A percentile compares a stretch with the other conserved stretches of the same genome.
These are phyloP conservation scores for Kodamaea sp. DNA, from an alignment of 1,139 yeast genomes.

Conservation along the genomic window DNA sequence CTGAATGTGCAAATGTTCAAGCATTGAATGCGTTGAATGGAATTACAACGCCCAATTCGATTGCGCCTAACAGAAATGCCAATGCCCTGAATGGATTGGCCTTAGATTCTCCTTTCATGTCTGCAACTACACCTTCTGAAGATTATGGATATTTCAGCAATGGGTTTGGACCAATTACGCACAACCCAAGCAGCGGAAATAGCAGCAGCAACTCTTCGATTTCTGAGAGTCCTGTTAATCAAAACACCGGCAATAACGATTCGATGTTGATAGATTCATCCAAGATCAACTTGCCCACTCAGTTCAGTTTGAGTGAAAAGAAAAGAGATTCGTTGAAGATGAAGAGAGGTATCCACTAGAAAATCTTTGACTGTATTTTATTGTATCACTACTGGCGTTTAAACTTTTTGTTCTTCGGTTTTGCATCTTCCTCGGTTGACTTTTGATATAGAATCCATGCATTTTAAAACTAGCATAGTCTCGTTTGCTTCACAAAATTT, in stretches of 20 bases:
- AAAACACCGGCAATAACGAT: slow-evolving; percentile 11
- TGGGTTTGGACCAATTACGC: slow-evolving; percentile 16
- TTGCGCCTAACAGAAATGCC: not conserved
- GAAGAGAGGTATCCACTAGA: slow-evolving; percentile 48
- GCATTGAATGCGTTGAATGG: slow-evolving; percentile 31
- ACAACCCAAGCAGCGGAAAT: slow-evolving; percentile 4
- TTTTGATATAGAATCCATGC: too few species aligned
- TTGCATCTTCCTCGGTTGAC: too few species aligned
- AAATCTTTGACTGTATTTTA: too few species aligned
- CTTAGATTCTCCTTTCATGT: slow-evolving; percentile 48
- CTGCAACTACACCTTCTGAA: slow-evolving; percentile 43
- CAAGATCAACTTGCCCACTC: slow-evolving; percentile 29
- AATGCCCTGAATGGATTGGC: slow-evolving; percentile 19
- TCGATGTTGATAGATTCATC: slow-evolving; percentile 14
- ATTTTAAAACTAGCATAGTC: too few species aligned
- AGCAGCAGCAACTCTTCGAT: slow-evolving; percentile 14
- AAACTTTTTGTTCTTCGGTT: too few species aligned
- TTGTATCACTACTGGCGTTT: too few species aligned
- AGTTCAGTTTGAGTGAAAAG: slow-evolving; percentile 44
- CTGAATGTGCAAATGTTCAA: slow-evolving; percentile 34
- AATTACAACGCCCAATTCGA: slow-evolving; percentile 8
- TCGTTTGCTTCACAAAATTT: too few species aligned
- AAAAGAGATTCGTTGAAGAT: slow-evolving; percentile 49
- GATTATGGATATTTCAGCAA: slow-evolving; percentile 34
- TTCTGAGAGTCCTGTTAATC: slow-evolving; percentile 21